A percentile compares a stretch with the other conserved stretches of the same genome.
These are phyloP conservation scores for Trichomonas gallinae DNA, from an alignment of 208 protist species.

Conservation along the genomic window DNA sequence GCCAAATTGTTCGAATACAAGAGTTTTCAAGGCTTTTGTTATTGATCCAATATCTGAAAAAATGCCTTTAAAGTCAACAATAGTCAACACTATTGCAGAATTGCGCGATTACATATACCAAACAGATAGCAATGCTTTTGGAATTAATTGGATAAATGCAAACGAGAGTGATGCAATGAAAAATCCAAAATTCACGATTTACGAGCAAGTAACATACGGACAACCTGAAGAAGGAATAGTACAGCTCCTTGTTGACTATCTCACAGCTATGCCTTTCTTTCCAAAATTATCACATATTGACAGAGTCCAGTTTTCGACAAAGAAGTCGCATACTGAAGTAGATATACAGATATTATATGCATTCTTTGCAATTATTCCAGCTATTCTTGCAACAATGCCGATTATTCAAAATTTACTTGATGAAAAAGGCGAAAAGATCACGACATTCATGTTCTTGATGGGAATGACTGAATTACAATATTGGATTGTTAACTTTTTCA, in stretches of 20 bases:
- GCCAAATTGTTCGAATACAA: not conserved
- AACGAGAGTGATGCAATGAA: not conserved
- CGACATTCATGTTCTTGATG: not conserved
- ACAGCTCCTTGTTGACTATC: not conserved
- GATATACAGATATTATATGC: not conserved
- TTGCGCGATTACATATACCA: not conserved
- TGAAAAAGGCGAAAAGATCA: not conserved
- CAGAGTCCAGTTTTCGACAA: not conserved
- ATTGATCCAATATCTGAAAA: not conserved
- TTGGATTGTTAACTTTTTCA: not conserved
- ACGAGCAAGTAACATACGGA: not conserved
- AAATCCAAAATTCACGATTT: not conserved
- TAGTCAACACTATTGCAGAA: not conserved
- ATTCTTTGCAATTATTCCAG: not conserved
- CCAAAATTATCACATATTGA: not conserved
- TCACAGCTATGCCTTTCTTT: not conserved
- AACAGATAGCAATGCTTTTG: not conserved
- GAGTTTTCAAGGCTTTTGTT: not conserved
- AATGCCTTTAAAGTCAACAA: not conserved
- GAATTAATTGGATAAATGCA: not conserved
- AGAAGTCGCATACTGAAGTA: not conserved
- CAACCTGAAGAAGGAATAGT: not conserved
- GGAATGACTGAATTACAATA: not conserved
- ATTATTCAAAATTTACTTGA: not conserved
- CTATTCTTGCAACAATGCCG: not conserved